Evolutionary conservation across 768 basidiomycete species (phyloP).

Genomic region (Xerocomus potaroensis): DNA sequence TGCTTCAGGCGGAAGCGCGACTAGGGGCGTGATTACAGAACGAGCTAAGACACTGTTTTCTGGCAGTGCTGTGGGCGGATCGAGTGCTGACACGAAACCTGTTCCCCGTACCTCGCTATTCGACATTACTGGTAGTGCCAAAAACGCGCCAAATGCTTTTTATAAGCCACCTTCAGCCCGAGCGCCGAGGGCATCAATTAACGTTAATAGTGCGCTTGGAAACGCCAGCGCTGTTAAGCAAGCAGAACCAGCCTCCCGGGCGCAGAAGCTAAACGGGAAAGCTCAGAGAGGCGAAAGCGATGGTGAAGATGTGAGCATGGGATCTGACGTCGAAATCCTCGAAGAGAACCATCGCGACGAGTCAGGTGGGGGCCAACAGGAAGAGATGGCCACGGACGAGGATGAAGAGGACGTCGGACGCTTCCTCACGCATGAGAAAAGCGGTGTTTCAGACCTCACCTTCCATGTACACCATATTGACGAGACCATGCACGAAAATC

Average conservation of each 20-base stretch:
- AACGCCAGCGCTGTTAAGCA: not conserved
- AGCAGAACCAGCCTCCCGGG: not conserved
- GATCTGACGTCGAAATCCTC: conserved; percentile 16
- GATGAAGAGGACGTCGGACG: conserved; percentile 11
- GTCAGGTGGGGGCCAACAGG: conserved; percentile 1
- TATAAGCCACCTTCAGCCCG: conserved; percentile 46
- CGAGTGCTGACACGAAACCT: conserved; percentile 4
- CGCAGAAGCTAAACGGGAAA: conserved; percentile 6
- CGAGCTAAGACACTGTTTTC: conserved; percentile 17
- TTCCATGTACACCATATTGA: conserved; percentile 6
- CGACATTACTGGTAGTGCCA: conserved; percentile 44
- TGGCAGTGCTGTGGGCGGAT: not conserved
- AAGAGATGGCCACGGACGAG: conserved; percentile 4
- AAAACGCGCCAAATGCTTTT: conserved; percentile 59
- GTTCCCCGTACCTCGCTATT: conserved; percentile 32
- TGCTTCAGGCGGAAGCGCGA: not conserved
- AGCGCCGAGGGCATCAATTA: not conserved
- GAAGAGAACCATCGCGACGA: conserved; percentile 4
- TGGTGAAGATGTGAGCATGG: conserved; percentile 22
- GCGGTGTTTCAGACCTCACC: conserved; percentile 17
- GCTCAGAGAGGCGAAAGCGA: not conserved
- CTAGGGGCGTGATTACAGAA: conserved; percentile 12
- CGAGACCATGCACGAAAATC: conserved; percentile 8
- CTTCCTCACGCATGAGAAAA: conserved; percentile 22
- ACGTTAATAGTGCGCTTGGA: conserved; percentile 1